Evolutionary conservation across 1,284 basidiomycete species (phyloP), one percentile per base, ranked within the genome.

Genomic region (Sporisorium scitamineum): DNA sequence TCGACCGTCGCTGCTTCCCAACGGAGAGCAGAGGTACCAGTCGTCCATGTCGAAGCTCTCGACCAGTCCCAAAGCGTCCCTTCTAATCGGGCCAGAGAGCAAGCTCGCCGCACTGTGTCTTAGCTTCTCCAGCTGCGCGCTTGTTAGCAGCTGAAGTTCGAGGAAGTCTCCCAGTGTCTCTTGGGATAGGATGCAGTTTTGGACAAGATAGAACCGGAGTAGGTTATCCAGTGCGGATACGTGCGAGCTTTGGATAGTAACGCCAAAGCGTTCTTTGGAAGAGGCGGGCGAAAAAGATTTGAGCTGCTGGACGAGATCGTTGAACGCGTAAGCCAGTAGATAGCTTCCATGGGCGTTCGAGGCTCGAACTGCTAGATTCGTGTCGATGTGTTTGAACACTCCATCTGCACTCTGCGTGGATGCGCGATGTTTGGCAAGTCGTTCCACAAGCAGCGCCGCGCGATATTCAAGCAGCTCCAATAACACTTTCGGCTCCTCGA

Each of bases 1-100:
- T 2, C 79, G 48, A 0, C 78, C 79, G 45, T 80, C 78, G 42
- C 68, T 78, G 54, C 62, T 66, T 13, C 72, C 79, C 27, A 81
- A 54, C 4, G 79, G 78, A 26, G 69, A 72, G 61, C 72, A 80
- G 14, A 81, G 70, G 50, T 81, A 81, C 78, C 78, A 79, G 50
- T 81, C 79, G 55, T 80, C 76, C 67, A 80, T 68, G 61, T 81
- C 79, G 31, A 73, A 76, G 47, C 72, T 75, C 59, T 81, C 79
- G 7, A 70, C 75, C 47, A 81, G 57, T 5, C 75, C 72, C 10
- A 81, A 24, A 0, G 77, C 74, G 31, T 81, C 75, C 16, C 62
- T 50, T 27, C 62, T 34, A 44, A 76, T 69, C 2, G 69, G 61
- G 2, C 74, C 74, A 1, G 69, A 54, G n/a, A 66, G 37, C 24